These are phyloP conservation scores for Neofusicoccum kwambonambiense DNA, from an alignment of 2,329 filamentous ascomycete species.

Conservation along the genomic window DNA sequence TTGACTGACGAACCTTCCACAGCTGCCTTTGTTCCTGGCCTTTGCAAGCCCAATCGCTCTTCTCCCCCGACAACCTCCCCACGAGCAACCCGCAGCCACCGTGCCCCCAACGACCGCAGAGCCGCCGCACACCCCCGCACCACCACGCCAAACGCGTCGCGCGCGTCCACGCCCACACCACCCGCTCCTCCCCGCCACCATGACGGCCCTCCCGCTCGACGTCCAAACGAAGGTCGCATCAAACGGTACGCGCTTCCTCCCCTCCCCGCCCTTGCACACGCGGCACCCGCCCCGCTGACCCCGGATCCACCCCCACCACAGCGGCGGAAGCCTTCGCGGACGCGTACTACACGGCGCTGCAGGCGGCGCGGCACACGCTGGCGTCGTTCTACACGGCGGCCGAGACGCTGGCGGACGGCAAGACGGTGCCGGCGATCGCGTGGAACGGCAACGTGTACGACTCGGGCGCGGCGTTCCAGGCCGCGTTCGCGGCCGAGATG, in stretches of 20 bases:
- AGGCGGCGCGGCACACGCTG: slow-evolving; percentile 58
- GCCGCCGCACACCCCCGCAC: neutral
- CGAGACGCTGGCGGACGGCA: slow-evolving; percentile 53
- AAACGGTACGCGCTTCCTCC: neutral
- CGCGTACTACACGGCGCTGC: slow-evolving; percentile 73
- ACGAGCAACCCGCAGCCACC: neutral
- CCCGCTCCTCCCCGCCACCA: neutral
- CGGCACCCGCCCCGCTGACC: neutral
- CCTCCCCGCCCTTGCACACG: neutral
- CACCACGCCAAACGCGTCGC: neutral
- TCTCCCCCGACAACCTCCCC: neutral
- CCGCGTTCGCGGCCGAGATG: slow-evolving; percentile 67
- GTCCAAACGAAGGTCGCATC: slow-evolving; percentile 7
- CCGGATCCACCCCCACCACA: slow-evolving; percentile 30
- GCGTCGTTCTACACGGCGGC: slow-evolving; percentile 68
- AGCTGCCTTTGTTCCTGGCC: neutral
- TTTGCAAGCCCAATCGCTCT: neutral
- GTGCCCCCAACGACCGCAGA: neutral
- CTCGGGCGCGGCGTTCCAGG: slow-evolving; percentile 64
- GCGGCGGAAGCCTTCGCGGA: slow-evolving; percentile 71
- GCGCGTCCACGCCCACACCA: neutral
- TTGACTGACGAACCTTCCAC: neutral
- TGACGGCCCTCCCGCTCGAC: slow-evolving; percentile 1
- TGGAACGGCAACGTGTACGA: slow-evolving; percentile 73
- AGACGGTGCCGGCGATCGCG: slow-evolving; percentile 63